These are phyloP conservation scores for Zelopaecilomyces penicillatus DNA, from an alignment of 2,329 filamentous ascomycete genomes.

Conservation along the genomic window DNA sequence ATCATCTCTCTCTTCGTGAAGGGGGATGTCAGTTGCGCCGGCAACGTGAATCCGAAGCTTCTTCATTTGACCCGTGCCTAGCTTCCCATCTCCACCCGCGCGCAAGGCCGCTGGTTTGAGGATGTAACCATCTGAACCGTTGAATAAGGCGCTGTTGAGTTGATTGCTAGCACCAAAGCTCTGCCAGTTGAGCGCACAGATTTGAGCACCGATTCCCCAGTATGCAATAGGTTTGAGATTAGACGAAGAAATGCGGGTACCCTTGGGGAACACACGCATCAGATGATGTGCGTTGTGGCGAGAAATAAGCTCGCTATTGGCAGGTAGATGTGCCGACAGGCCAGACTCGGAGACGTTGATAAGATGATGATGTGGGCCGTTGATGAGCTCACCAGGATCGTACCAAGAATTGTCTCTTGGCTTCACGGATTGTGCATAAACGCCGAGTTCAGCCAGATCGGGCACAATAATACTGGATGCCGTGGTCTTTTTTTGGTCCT, in stretches of 20 bases:
- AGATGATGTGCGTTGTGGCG: slow-evolving; percentile 55
- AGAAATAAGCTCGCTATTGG: slow-evolving; percentile 38
- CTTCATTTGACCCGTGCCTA: slow-evolving; percentile 38
- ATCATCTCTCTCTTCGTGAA: slow-evolving; percentile 40
- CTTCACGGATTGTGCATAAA: slow-evolving; percentile 64
- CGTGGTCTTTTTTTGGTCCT: slow-evolving; percentile 41
- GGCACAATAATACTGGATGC: slow-evolving; percentile 47
- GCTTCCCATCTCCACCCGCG: slow-evolving; percentile 41
- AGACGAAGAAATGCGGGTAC: slow-evolving; percentile 57
- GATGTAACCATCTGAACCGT: slow-evolving; percentile 55
- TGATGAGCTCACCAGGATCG: slow-evolving; percentile 37
- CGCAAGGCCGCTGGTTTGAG: slow-evolving; percentile 56
- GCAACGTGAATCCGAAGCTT: slow-evolving; percentile 50
- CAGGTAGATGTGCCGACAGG: slow-evolving; percentile 42
- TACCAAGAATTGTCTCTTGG: slow-evolving; percentile 59
- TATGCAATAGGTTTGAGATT: slow-evolving; percentile 57
- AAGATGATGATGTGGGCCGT: slow-evolving; percentile 56
- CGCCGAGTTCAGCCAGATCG: slow-evolving; percentile 55
- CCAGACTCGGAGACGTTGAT: slow-evolving; percentile 63
- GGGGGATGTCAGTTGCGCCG: slow-evolving; percentile 53
- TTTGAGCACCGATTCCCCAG: slow-evolving; percentile 60
- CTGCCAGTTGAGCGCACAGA: slow-evolving; percentile 64
- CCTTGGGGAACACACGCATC: slow-evolving; percentile 65
- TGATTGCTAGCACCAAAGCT: slow-evolving; percentile 58
- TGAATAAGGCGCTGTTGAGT: slow-evolving; percentile 60